Evolutionary conservation across 306 rosid species (phyloP), one percentile per base, ranked within the genome.

Genomic region (Medicago ruthenica): DNA sequence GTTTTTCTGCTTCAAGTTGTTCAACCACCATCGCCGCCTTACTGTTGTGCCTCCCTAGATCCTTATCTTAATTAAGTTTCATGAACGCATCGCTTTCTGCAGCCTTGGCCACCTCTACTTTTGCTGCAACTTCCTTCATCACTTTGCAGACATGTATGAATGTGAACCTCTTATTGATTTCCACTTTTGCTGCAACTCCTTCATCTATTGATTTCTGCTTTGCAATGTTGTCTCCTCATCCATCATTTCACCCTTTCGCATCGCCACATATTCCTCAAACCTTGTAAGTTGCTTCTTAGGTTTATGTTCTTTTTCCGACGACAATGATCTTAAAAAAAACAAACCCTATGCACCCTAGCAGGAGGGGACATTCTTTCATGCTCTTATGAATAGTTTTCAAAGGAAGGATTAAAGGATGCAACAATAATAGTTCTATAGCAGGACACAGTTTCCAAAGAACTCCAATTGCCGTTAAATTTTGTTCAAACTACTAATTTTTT

Each of bases 141-240:
- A 64, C 81, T 75, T 70, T 85, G 16, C 77, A 86, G 45, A 72
- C 76, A 16, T 80, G 80, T 68, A 39, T 7, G 54, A 82, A 76
- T 69, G 53, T 13, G 47, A 83, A 78, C 41, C 75, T 83, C 74
- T 76, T 87, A 21, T 61, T 80, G 41, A 90, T 74, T 79, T 95
- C 88, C 59, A n/a, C n/a, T n/a, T n/a, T n/a, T n/a, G n/a, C n/a
- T n/a, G n/a, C n/a, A n/a, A n/a, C n/a, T n/a, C n/a, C n/a, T n/a
- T n/a, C n/a, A n/a, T n/a, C n/a, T n/a, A n/a, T n/a, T n/a, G n/a
- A n/a, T n/a, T n/a, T n/a, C n/a, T n/a, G n/a, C 71, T 87, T 72
- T 85, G 93, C 71, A 89, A 44, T 76, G 92, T 88, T 24, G 89
- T 88, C 74, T 96, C 99, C 80, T 89, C 90, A 50, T 90, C 97